Base-by-base conservation (phyloP, 176 grass and related monocot species). In the Aegilops sharonensis region DNA sequence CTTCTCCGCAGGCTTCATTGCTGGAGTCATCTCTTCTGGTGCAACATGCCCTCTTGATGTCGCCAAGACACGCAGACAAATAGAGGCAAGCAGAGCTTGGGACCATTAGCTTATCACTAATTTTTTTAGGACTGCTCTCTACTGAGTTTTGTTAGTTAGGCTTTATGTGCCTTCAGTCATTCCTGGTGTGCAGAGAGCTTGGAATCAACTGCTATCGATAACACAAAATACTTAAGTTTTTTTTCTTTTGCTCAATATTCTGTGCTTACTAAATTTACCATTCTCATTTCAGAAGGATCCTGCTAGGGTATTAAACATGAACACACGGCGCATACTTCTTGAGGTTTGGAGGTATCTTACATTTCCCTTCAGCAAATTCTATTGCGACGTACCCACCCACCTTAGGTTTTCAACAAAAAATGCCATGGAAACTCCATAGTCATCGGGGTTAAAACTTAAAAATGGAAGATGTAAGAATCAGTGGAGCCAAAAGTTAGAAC, bases 11-110 rank as follows among this genome's bases (percentile, higher is more conserved):
- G 95, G 93, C 64, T 95, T 95, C 84, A 75, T 89, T 92, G 93
- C 95, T 79, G 93, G 95, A 64, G 36, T 93, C 78, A 77, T 98
- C 78, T 92, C 95, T 65, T 84, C 95, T 72, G 93, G 87, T 31
- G 91, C 78, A 62, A 98, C 95, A 50, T 94, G 91, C 75, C 95
- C 95, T 92, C 89, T 95, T 10, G 93, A 98, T 95, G 95, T 98
- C 56, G 95, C 93, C 48, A 98, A 95, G 75, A 98, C 95, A 57
- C 85, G 95, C 48, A 88, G 90, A 87, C 95, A 95, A 71, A 98
- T 98, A 86, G 95, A 98, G 91, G 93, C 78, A 87, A 92, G 56
- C 18, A 59, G 56, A 59, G 85, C 74, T 21, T 31, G 6, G 23
- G 36, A 11, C 5, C 61, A 10, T 30, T 9, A 6, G 56, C 20